These are phyloP conservation scores for Cairneyella variabilis DNA, from an alignment of 495 filamentous ascomycete species.

Conservation along the genomic window DNA sequence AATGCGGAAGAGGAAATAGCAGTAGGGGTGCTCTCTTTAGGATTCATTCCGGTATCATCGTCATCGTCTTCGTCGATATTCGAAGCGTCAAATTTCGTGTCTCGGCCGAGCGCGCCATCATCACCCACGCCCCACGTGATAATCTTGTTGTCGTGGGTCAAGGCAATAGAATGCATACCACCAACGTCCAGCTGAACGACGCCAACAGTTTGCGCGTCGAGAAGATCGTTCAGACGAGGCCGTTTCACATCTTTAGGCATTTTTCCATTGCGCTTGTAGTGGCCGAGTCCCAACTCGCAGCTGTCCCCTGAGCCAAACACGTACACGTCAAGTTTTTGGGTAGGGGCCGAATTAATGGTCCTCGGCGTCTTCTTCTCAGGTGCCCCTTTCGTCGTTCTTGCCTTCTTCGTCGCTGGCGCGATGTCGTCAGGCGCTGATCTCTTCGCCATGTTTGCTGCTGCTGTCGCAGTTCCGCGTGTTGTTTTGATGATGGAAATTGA, in stretches of 20 bases:
- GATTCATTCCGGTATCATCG: slow-evolving; percentile 51
- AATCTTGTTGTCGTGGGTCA: slow-evolving; percentile 60
- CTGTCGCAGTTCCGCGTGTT: no score
- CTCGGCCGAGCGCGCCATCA: slow-evolving; percentile 60
- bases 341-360: slow-evolving; percentile 55
- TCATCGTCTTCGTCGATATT: slow-evolving; percentile 33
- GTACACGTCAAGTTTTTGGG: slow-evolving; percentile 37
- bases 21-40: slow-evolving; percentile 53
- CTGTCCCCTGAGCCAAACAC: slow-evolving; percentile 50
- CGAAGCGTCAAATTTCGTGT: slow-evolving; percentile 51
- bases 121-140: slow-evolving; percentile 72
- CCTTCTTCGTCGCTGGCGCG: slow-evolving; percentile 65
- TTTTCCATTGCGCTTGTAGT: slow-evolving; percentile 11
- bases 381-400: slow-evolving; percentile 61
- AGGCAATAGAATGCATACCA: slow-evolving; percentile 61
- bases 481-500: no score
- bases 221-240: slow-evolving; percentile 44
- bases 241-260: slow-evolving; percentile 50
- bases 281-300: slow-evolving; percentile 47
- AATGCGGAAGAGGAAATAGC: slow-evolving; percentile 34
- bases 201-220: slow-evolving; percentile 52
- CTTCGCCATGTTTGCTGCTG: slow-evolving; percentile 73
- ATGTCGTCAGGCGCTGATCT: slow-evolving; percentile 74
- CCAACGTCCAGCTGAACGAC: slow-evolving; percentile 60
- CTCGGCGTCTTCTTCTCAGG: slow-evolving; percentile 72